phyloP scores from a whole-genome alignment of 768 basidiomycete genomes.

The Leucocoprinus birnbaumii region DNA sequence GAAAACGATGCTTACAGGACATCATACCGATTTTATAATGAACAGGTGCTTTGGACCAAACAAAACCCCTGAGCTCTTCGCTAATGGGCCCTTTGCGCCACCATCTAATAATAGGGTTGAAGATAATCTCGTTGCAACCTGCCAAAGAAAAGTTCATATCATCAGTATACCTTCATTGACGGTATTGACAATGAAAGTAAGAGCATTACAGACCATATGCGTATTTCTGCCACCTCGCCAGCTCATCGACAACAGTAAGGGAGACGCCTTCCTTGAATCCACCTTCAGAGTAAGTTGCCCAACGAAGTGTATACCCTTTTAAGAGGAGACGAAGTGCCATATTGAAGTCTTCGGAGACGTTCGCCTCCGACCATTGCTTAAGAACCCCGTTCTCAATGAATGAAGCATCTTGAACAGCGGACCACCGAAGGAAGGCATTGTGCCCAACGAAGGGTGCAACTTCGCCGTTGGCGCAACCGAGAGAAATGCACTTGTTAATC shows the following conservation, averaged over 20 bases:
- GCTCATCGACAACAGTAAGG: slow-evolving; percentile 82
- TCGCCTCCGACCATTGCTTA: slow-evolving; percentile 75
- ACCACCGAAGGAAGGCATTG: slow-evolving; percentile 87
- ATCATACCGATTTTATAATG: slow-evolving; percentile 85
- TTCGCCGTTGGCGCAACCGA: slow-evolving; percentile 78
- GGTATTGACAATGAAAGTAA: background rate
- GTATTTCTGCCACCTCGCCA: slow-evolving; percentile 88
- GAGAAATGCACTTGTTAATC: slow-evolving; percentile 79
- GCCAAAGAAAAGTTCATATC: slow-evolving; percentile 13
- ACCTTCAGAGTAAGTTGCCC: slow-evolving; percentile 83
- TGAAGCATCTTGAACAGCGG: slow-evolving; percentile 81
- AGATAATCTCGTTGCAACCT: slow-evolving; percentile 76
- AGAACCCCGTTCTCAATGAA: slow-evolving; percentile 62
- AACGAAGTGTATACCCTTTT: slow-evolving; percentile 69
- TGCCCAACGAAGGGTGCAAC: slow-evolving; percentile 84
- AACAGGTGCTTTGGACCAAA: slow-evolving; percentile 73
- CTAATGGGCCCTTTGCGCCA: slow-evolving; percentile 78
- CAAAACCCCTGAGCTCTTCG: slow-evolving; percentile 64
- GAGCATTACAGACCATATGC: slow-evolving; percentile 42
- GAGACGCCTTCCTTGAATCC: slow-evolving; percentile 91
- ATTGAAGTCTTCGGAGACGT: slow-evolving; percentile 83
- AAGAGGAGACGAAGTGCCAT: slow-evolving; percentile 68
- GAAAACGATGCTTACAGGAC: slow-evolving; percentile 42
- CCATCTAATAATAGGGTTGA: slow-evolving; percentile 82
- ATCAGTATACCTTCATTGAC: slow-evolving; percentile 1